Base-by-base conservation (phyloP, 495 filamentous ascomycete species). In the Neurospora africana region DNA sequence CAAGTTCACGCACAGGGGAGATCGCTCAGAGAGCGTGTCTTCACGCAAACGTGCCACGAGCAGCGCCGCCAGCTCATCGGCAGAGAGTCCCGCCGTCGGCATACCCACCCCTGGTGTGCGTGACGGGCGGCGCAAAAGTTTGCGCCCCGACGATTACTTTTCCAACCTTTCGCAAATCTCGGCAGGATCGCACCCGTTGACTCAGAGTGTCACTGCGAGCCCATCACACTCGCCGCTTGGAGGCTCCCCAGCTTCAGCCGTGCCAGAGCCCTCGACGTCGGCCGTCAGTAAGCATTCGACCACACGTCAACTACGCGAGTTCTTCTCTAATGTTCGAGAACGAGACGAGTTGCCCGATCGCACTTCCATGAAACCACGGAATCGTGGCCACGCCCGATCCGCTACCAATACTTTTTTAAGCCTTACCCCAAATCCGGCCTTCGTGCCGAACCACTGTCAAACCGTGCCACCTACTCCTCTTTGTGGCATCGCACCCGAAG, bases 171-270 rank as follows among this genome's bases (percentile, higher is more conserved):
- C 73, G 5, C 78, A 79, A 53, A 47, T 68, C 68, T 80, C 84
- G 30, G 83, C 84, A 37, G 91, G 93, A 15, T 65, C 53, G 43
- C 93, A 96, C 78, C 93, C 93, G 21, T 80, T 96, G n/a, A 90
- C 93, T 10, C 91, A 93, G 73, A 96, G 92, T 75, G 88, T 92
- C 38, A 90, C 89, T 38, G 92, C 88, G 21, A 93, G 89, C 78
- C 93, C 93, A 0, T 87, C 90, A 2, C 74, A 82, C n/a, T 81
- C 78, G 72, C 77, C 76, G 71, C 84, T 69, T 76, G 83, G 75
- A 71, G 79, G 78, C 19, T 30, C 69, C n/a, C 71, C 74, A 4
- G 70, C 76, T 72, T 82, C 70, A 75, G 77, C 76, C 77, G 47
- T 68, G 2, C 82, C 78, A 83, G 82, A 75, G 83, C 85, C 77